Evolutionary conservation across 306 rosid genomes (phyloP).

Genomic region (Psophocarpus tetragonolobus): DNA sequence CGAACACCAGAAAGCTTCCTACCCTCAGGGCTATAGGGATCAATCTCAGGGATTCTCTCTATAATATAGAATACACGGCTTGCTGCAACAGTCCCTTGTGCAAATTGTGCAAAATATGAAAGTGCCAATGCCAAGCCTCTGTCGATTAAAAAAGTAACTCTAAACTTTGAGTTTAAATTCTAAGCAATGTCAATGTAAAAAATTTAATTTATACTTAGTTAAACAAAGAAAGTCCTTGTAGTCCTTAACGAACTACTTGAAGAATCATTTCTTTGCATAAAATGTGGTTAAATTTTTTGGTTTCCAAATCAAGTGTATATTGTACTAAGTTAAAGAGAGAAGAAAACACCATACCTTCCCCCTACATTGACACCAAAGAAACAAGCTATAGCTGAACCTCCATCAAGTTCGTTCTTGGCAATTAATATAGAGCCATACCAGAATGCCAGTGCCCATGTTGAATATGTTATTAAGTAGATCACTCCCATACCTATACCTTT

Average conservation of each 20-base stretch:
- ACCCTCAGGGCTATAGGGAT: constrained; percentile 68
- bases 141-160: neutral
- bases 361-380: constrained; percentile 91
- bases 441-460: constrained; percentile 95
- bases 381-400: constrained; percentile 89
- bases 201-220: neutral
- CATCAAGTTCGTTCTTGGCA: constrained; percentile 53
- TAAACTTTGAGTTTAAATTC: neutral
- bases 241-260: neutral
- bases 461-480: constrained; percentile 76
- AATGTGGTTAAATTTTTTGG: neutral
- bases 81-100: constrained; percentile 92
- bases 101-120: constrained; percentile 82
- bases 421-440: constrained; percentile 81
- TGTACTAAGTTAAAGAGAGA: neutral
- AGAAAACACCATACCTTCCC: constrained; percentile 62
- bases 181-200: neutral
- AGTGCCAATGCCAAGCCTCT: constrained; percentile 91
- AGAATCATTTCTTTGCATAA: neutral
- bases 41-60: constrained; percentile 84
- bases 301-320: constrained; percentile 20
- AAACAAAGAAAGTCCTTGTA: neutral
- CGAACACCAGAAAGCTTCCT: constrained; percentile 51
- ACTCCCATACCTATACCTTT: constrained; percentile 89
- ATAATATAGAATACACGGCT: constrained; percentile 71